Evolutionary conservation across 306 rosid species (phyloP).

Genomic region (Senna siamea): DNA sequence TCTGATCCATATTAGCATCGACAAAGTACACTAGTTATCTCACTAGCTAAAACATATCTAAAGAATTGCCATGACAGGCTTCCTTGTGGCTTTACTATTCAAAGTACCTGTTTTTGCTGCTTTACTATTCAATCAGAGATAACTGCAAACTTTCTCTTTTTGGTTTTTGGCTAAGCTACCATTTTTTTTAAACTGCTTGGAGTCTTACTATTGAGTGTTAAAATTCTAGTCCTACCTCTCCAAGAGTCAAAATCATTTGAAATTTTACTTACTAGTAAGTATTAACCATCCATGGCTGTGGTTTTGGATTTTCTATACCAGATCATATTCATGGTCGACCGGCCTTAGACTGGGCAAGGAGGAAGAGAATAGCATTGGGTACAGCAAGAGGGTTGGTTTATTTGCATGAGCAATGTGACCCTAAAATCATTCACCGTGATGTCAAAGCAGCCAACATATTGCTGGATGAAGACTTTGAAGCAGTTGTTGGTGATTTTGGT

Average conservation of each 20-base stretch:
- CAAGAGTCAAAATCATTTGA: slow-evolving; percentile 6
- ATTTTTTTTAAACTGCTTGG: slow-evolving; percentile 32
- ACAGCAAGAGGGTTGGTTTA: slow-evolving; percentile 96
- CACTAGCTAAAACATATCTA: neutral
- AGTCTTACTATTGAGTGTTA: slow-evolving; percentile 1
- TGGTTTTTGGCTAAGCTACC: neutral
- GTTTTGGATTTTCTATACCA: slow-evolving; percentile 48
- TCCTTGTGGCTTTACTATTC: neutral
- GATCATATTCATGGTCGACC: slow-evolving; percentile 82
- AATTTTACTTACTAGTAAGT: neutral
- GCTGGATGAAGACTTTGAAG: slow-evolving; percentile 95
- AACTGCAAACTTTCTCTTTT: slow-evolving; percentile 9
- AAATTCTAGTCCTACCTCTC: slow-evolving; percentile 13
- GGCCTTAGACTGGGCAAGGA: slow-evolving; percentile 85
- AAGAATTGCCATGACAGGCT: neutral
- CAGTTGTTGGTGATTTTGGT: slow-evolving; percentile 98
- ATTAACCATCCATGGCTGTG: slow-evolving; percentile 23
- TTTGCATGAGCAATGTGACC: slow-evolving; percentile 97
- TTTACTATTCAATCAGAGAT: neutral
- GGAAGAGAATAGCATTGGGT: slow-evolving; percentile 97
- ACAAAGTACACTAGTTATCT: neutral
- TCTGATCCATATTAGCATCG: neutral
- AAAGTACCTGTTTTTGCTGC: neutral
- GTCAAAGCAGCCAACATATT: slow-evolving; percentile 97
- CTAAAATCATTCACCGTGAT: slow-evolving; percentile 96